A percentile compares a stretch with the other conserved stretches of the same genome.
Conservation (phyloP, 305 asterid species). For the Euphrasia arctica region DNA sequence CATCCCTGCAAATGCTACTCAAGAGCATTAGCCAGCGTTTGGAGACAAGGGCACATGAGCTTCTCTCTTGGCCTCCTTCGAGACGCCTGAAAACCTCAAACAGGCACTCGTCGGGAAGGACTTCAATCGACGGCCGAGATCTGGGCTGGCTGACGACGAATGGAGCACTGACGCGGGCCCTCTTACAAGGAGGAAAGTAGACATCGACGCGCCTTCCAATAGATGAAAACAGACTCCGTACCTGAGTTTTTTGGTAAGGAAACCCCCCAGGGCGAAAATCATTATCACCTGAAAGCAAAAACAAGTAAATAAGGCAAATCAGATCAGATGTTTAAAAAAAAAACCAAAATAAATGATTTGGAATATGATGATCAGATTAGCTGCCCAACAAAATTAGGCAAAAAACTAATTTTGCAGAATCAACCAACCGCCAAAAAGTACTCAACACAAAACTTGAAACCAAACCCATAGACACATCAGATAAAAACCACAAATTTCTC, state of each 20-base stretch:
- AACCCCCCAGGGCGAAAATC: slow-evolving; percentile 51
- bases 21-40: slow-evolving; percentile 91
- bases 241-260: slow-evolving; percentile 52
- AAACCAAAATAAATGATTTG: too few relatives aligned
- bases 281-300: slow-evolving; percentile 47
- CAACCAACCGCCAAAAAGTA: too few relatives aligned
- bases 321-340: not conserved
- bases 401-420: too few relatives aligned
- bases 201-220: slow-evolving; percentile 60
- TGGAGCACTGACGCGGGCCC: slow-evolving; percentile 77
- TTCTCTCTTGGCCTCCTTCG: slow-evolving; percentile 65
- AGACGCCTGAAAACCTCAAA: slow-evolving; percentile 89
- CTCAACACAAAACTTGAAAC: too few relatives aligned
- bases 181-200: slow-evolving; percentile 68
- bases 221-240: slow-evolving; percentile 45
- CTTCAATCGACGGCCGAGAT: slow-evolving; percentile 62
- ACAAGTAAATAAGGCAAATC: slow-evolving; percentile 26
- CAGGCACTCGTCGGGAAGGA: slow-evolving; percentile 95
- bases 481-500: too few relatives aligned
- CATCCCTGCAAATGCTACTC: slow-evolving; percentile 69
- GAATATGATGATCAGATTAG: too few relatives aligned
- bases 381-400: too few relatives aligned
- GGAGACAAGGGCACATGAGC: slow-evolving; percentile 77
- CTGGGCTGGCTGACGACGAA: slow-evolving; percentile 43
- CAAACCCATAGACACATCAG: too few relatives aligned